Percentiles rank a stretch among this genome's conserved stretches.
These are phyloP conservation scores for Claviceps citrina DNA, from an alignment of 2,329 filamentous ascomycete genomes.

Conservation along the genomic window DNA sequence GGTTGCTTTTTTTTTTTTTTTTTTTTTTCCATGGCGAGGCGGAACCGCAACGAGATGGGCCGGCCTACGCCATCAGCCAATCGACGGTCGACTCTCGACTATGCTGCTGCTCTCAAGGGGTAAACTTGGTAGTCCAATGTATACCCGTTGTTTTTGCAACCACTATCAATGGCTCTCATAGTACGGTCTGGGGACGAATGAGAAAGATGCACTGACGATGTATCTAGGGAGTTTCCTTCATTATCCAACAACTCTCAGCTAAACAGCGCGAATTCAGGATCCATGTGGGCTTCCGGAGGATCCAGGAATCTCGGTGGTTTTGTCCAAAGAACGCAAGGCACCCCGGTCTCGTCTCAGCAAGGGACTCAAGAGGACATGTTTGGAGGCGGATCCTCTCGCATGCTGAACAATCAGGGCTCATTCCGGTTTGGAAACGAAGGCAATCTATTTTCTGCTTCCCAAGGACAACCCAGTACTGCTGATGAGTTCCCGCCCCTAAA, in stretches of 20 bases:
- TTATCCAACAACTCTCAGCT: constrained; percentile 46
- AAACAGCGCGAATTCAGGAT: constrained; percentile 30
- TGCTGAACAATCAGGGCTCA: constrained; percentile 26
- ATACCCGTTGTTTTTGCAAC: background rate
- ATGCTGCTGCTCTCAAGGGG: constrained; percentile 19
- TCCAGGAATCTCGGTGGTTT: constrained; percentile 33
- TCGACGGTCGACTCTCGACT: constrained; percentile 9
- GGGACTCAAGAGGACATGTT: constrained; percentile 33
- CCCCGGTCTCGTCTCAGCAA: constrained; percentile 35
- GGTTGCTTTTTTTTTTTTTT: background rate
- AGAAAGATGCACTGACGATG: background rate
- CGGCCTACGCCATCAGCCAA: constrained; percentile 4
- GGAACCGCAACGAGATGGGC: constrained; percentile 8
- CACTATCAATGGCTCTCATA: background rate
- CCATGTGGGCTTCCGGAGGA: constrained; percentile 39
- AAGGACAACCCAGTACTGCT: constrained; percentile 31
- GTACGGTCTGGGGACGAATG: background rate
- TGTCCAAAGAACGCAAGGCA: constrained; percentile 35
- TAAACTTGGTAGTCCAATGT: constrained; percentile 6
- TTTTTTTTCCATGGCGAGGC: constrained; percentile 5
- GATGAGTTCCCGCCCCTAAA: constrained; percentile 51
- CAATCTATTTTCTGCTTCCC: constrained; percentile 26
- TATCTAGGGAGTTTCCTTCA: constrained; percentile 46
- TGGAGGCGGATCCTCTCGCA: constrained; percentile 26
- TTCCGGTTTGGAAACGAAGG: constrained; percentile 40